Conservation (phyloP, 2,329 filamentous ascomycete genomes). For the Hypoxylon sp. region DNA sequence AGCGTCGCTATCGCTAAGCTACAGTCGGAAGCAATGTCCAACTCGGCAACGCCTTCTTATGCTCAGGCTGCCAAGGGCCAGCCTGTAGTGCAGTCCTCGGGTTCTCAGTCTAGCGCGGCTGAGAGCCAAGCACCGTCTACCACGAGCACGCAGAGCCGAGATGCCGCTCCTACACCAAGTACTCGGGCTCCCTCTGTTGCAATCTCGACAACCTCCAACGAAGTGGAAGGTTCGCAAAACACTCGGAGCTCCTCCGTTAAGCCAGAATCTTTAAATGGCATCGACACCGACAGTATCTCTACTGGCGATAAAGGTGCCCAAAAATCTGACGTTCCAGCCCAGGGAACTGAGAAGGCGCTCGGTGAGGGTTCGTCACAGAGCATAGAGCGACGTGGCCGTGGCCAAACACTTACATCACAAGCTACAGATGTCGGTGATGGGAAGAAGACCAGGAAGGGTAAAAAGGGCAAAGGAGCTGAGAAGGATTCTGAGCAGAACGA, state of each 20-base stretch:
- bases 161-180: conserved; percentile 46
- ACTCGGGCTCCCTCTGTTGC: conserved; percentile 49
- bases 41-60: conserved; percentile 80
- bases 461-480: conserved; percentile 63
- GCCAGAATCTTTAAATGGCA: conserved; percentile 34
- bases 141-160: conserved; percentile 46
- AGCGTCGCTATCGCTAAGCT: conserved; percentile 19
- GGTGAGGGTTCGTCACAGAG: conserved; percentile 43
- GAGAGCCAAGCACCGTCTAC: conserved; percentile 45
- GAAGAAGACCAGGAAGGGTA: conserved; percentile 68
- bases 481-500: conserved; percentile 63
- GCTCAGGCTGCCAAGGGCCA: conserved; percentile 93
- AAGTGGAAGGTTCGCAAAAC: conserved; percentile 43
- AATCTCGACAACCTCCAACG: conserved; percentile 49
- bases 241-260: conserved; percentile 40
- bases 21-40: conserved; percentile 56
- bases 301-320: conserved; percentile 35
- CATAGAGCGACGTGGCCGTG: conserved; percentile 59
- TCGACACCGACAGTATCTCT: conserved; percentile 31
- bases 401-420: conserved; percentile 70
- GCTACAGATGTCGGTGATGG: conserved; percentile 72
- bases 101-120: conserved; percentile 42
- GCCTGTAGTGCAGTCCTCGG: conserved; percentile 50
- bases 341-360: conserved; percentile 30
- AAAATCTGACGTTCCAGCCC: conserved; percentile 25